Evolutionary conservation across 768 basidiomycete species (phyloP).

Genomic region (Holtermanniella nyarrowii): DNA sequence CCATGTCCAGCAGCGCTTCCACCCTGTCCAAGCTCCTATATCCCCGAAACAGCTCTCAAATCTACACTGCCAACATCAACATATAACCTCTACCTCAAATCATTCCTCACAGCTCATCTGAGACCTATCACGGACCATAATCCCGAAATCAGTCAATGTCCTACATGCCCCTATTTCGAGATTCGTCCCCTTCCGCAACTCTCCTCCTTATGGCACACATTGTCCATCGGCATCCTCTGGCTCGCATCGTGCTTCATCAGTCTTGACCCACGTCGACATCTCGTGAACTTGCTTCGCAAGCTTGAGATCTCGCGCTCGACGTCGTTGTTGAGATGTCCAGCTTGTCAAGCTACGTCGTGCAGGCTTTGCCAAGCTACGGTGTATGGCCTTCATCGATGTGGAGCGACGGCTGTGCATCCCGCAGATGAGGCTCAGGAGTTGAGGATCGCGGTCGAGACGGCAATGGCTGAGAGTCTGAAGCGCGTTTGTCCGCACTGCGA

Average conservation of each 20-base stretch:
- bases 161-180: background rate
- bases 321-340: slow-evolving; percentile 6
- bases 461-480: slow-evolving; percentile 12
- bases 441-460: slow-evolving; percentile 5
- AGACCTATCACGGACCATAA: background rate
- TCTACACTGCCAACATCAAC: background rate
- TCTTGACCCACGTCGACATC: too few relatives aligned
- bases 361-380: background rate
- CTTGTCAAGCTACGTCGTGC: background rate
- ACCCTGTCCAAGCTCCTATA: background rate
- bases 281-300: slow-evolving; percentile 1
- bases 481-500: slow-evolving; percentile 14
- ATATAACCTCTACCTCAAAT: background rate
- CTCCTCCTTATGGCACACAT: too few relatives aligned
- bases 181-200: background rate
- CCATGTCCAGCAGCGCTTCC: background rate
- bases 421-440: background rate
- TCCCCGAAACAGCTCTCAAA: background rate
- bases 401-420: too few relatives aligned
- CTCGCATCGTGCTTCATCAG: too few relatives aligned
- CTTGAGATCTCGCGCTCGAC: slow-evolving; percentile 2
- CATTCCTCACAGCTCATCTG: background rate
- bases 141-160: background rate
- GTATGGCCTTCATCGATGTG: background rate
- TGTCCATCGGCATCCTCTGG: too few relatives aligned